These are phyloP conservation scores for Colletotrichum godetiae DNA, from an alignment of 2,329 filamentous ascomycete species.

Conservation along the genomic window DNA sequence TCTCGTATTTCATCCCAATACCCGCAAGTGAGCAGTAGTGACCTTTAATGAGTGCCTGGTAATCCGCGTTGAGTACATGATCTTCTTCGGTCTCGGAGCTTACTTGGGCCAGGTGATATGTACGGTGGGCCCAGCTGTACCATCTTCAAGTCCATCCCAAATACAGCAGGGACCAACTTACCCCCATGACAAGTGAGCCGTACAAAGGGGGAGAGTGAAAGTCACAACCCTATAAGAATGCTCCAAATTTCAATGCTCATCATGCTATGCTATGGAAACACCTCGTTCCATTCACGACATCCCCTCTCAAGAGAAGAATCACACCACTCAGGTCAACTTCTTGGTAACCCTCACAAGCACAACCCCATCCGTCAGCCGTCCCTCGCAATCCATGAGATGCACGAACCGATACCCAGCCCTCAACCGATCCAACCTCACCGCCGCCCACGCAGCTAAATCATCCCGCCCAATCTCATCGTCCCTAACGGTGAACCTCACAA, in stretches of 20 bases:
- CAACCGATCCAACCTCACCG: slow-evolving; percentile 85
- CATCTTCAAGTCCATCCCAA: no score
- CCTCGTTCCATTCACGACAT: no score
- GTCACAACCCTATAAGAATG: neutral
- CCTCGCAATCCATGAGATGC: slow-evolving; percentile 77
- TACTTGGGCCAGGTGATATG: no score
- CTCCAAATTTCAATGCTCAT: neutral
- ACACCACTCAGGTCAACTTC: slow-evolving; percentile 45
- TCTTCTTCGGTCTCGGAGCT: no score
- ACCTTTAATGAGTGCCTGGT: no score
- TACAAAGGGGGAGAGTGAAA: neutral
- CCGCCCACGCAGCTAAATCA: slow-evolving; percentile 87
- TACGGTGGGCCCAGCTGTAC: neutral
- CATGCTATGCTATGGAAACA: slow-evolving; percentile 1
- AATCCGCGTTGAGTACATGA: neutral
- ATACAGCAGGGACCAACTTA: no score
- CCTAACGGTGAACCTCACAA: slow-evolving; percentile 86
- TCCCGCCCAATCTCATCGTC: slow-evolving; percentile 87
- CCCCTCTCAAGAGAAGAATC: neutral
- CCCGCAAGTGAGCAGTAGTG: neutral
- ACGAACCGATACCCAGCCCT: slow-evolving; percentile 82
- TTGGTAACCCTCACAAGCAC: slow-evolving; percentile 82
- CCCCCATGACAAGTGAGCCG: no score
- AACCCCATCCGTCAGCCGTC: slow-evolving; percentile 72
- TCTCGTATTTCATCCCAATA: no score